Evolutionary conservation across 2,329 filamentous ascomycete genomes (phyloP).

Genomic region (Colletotrichum liaoningense): DNA sequence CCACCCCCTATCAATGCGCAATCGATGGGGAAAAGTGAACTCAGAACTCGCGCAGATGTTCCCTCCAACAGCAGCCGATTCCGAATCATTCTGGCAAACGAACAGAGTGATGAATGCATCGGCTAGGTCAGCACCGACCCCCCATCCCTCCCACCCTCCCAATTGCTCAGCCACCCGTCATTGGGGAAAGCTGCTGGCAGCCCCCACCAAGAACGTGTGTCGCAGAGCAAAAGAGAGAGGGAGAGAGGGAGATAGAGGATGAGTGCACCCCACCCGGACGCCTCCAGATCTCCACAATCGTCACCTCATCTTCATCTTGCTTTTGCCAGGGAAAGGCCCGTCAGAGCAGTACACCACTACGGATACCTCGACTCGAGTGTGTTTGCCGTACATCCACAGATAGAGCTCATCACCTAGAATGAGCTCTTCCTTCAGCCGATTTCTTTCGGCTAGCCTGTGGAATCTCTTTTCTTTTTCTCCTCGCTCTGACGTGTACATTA

Average conservation of each 20-base stretch:
- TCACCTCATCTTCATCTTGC: conserved; percentile 36
- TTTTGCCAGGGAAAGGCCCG: conserved; percentile 27
- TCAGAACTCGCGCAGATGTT: not conserved
- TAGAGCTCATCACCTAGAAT: conserved; percentile 19
- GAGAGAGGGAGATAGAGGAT: not conserved
- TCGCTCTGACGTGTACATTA: conserved; percentile 19
- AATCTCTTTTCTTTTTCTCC: not conserved
- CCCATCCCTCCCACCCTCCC: not conserved
- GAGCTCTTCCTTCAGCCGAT: conserved; percentile 2
- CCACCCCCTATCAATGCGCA: not conserved
- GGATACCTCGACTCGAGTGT: conserved; percentile 11
- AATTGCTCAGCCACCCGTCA: conserved; percentile 20
- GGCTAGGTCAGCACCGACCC: conserved; percentile 3
- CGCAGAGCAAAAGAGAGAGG: not conserved
- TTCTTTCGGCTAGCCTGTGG: not conserved
- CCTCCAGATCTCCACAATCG: conserved; percentile 34
- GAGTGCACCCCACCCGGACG: conserved; percentile 25
- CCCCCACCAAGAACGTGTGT: conserved; percentile 16
- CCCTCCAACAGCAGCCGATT: conserved; percentile 21
- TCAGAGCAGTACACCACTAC: not conserved
- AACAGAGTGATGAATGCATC: conserved; percentile 13
- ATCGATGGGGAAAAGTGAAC: not conserved
- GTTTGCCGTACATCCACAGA: not conserved
- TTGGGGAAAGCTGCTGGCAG: conserved; percentile 25
- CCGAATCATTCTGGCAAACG: conserved; percentile 26